Evolutionary conservation across 768 basidiomycete species (phyloP), one percentile per base, ranked within the genome.

Genomic region (Rubroboletus pulcherrimus): DNA sequence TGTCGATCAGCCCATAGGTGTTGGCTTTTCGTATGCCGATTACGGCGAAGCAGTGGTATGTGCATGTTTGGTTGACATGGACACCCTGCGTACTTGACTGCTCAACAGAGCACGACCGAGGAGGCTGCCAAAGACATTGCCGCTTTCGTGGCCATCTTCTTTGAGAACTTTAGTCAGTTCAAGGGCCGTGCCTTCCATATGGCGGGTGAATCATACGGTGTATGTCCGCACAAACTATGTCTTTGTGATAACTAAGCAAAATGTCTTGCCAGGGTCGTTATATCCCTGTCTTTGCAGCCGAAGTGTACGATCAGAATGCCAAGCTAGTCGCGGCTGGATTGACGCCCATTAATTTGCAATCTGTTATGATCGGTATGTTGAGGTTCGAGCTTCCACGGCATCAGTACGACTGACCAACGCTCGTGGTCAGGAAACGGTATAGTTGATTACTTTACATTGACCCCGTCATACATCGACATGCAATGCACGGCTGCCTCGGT

Each of bases 121-220:
- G 83, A 86, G 43, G 87, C 85, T 4, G 85, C 86, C 0, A 76
- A 79, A 49, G 87, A 90, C 60, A 81, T 90, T 5, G 85, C 86
- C 0, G 81, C 83, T 0, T 90, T 90, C 60, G 75, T 89, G 0
- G 73, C 80, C 4, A 81, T 90, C 51, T 89, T 89, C 71, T 89
- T 89, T 46, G 86, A 89, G 61, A 78, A 84, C 54, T 91, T 91
- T 65, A 76, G 70, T 53, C 75, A 85, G 61, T 89, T 89, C 74
- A 83, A 86, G 60, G 86, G 85, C 2, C 73, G 87, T 17, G 58
- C 63, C 21, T 84, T 86, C 68, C 84, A 87, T 56, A 78, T 87
- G 75, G 74, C 82, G 2, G 84, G 77, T 14, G 78, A 83, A 68
- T 82, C 80, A 5, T 82, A 83, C 39, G 82, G 74, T 12, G 83